phyloP scores from a whole-genome alignment of 257 asterid species.

The Lycium barbarum region DNA sequence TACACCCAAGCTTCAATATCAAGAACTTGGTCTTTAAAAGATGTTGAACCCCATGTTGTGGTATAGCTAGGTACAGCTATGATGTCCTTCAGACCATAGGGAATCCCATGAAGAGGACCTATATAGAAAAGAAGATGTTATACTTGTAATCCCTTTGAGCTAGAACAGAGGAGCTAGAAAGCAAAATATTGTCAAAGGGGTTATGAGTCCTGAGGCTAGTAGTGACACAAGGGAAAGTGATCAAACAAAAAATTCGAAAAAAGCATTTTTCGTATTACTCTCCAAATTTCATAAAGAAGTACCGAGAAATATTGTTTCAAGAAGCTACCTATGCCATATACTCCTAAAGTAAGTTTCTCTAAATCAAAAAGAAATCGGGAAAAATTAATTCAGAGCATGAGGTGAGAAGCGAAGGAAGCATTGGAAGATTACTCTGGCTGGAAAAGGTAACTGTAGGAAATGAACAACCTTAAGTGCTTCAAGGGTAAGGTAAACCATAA shows the following conservation, averaged over 20 bases:
- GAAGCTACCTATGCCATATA: neutral
- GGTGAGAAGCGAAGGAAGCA: constrained; percentile 11
- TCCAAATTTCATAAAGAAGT: constrained; percentile 7
- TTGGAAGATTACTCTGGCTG: neutral
- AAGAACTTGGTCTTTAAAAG: constrained; percentile 76
- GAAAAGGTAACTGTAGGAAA: neutral
- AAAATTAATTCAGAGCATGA: constrained; percentile 9
- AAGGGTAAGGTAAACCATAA: constrained; percentile 15
- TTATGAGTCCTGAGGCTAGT: neutral
- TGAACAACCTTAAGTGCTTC: constrained; percentile 16
- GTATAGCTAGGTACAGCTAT: constrained; percentile 88
- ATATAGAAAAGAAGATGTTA: constrained; percentile 31
- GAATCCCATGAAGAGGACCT: constrained; percentile 98
- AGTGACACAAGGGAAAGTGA: neutral
- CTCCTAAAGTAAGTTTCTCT: neutral
- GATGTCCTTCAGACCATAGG: constrained; percentile 93
- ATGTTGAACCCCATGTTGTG: constrained; percentile 93
- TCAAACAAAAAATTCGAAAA: neutral
- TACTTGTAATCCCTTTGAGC: neutral
- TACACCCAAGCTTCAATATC: constrained; percentile 96
- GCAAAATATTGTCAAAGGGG: neutral
- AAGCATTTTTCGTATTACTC: neutral
- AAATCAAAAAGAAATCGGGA: neutral
- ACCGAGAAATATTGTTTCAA: constrained; percentile 13
- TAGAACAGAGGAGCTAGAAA: neutral